Percentiles rank a stretch among this genome's conserved stretches.
Evolutionary conservation across 495 filamentous ascomycete genomes (phyloP).

Genomic region (Venustampulla echinocandica): DNA sequence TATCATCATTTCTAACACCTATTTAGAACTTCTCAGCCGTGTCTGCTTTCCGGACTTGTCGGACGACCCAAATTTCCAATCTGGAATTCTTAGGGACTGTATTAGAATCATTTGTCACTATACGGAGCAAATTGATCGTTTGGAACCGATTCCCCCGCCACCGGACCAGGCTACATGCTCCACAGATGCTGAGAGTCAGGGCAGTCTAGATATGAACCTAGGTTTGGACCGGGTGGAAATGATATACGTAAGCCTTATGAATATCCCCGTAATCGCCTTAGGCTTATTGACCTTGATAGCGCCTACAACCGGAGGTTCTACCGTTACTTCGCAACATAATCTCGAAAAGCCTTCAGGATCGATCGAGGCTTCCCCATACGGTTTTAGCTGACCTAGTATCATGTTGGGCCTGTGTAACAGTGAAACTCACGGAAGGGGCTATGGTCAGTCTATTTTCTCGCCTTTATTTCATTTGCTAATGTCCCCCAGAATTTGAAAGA

Average conservation of each 20-base stretch:
- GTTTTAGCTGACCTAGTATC: neutral
- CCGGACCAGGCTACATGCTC: neutral
- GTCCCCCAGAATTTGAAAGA: neutral
- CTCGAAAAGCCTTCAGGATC: neutral
- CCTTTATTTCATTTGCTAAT: neutral
- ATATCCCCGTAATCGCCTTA: neutral
- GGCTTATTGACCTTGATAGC: constrained; percentile 2
- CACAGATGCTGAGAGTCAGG: constrained; percentile 10
- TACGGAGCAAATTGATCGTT: constrained; percentile 1
- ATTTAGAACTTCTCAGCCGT: neutral
- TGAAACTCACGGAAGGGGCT: constrained; percentile 5
- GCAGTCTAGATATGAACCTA: constrained; percentile 7
- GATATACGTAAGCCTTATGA: constrained; percentile 1
- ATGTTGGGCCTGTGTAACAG: constrained; percentile 4
- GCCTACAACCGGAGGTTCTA: neutral
- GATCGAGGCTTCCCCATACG: neutral
- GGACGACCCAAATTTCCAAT: neutral
- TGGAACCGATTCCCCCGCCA: neutral
- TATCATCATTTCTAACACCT: neutral
- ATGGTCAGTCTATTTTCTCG: neutral
- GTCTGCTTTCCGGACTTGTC: neutral
- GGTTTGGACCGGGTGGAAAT: constrained; percentile 2
- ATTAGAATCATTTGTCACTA: constrained; percentile 1
- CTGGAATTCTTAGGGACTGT: constrained; percentile 1
- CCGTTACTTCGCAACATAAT: neutral